phyloP scores from a whole-genome alignment of 2,329 filamentous ascomycete species.

The Epichloe gansuensis region DNA sequence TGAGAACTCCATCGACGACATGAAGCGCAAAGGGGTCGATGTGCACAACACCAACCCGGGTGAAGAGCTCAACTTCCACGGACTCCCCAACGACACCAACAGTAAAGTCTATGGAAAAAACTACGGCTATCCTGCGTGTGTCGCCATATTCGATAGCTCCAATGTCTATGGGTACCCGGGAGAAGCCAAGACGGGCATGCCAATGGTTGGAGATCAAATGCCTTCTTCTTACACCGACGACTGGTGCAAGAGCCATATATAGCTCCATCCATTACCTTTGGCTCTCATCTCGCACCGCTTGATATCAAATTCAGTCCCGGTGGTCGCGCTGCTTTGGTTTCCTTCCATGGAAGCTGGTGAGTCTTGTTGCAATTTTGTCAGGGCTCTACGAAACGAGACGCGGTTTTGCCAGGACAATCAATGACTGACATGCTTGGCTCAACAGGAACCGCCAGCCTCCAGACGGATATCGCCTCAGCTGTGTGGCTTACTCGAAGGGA shows the following conservation, averaged over 20 bases:
- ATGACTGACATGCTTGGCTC: not conserved
- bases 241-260: conserved; percentile 10
- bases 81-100: conserved; percentile 29
- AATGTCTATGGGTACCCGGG: conserved; percentile 21
- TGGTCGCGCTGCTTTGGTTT: conserved; percentile 43
- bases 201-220: conserved; percentile 14
- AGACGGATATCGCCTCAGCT: conserved; percentile 26
- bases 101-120: conserved; percentile 26
- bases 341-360: conserved; percentile 50
- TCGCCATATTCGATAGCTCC: conserved; percentile 38
- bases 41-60: conserved; percentile 56
- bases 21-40: conserved; percentile 39
- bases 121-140: conserved; percentile 53
- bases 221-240: conserved; percentile 10
- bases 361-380: not conserved
- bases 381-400: not conserved
- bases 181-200: conserved; percentile 12
- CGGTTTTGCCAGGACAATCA: not conserved
- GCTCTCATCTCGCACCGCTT: conserved; percentile 48
- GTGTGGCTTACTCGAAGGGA: conserved; percentile 24
- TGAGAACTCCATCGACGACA: conserved; percentile 53
- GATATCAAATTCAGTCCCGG: conserved; percentile 48
- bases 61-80: conserved; percentile 60
- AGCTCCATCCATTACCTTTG: conserved; percentile 14
- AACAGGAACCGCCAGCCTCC: conserved; percentile 20